Percentiles rank a stretch among this genome's conserved stretches.
phyloP scores from a whole-genome alignment of 1,284 basidiomycete genomes.

The Ceratobasidium sp. region DNA sequence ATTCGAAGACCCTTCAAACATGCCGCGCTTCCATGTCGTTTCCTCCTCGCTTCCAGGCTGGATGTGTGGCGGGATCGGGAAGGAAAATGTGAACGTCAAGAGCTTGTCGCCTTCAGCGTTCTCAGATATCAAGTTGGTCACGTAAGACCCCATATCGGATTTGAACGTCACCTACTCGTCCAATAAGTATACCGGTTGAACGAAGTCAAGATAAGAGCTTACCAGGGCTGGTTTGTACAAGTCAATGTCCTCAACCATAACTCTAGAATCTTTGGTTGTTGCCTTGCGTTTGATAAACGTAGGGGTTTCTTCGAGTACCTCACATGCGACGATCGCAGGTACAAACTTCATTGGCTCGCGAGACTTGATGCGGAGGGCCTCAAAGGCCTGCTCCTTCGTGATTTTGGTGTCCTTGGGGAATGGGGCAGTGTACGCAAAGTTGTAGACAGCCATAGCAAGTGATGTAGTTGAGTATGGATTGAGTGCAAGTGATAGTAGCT shows the following conservation, averaged over 20 bases:
- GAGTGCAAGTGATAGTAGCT: background rate
- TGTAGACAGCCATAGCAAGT: conserved; percentile 18
- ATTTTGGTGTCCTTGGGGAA: conserved; percentile 42
- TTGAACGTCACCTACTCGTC: conserved; percentile 34
- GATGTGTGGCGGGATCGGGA: background rate
- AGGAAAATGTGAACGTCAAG: conserved; percentile 40
- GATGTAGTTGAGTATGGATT: background rate
- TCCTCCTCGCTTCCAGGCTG: background rate
- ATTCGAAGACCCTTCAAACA: background rate
- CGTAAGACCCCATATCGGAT: background rate
- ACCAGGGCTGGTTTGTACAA: conserved; percentile 35
- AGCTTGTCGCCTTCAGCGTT: background rate
- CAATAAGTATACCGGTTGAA: background rate
- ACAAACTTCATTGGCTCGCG: conserved; percentile 33
- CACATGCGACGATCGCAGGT: conserved; percentile 23
- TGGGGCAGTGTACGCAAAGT: conserved; percentile 40
- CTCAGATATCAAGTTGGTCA: conserved; percentile 35
- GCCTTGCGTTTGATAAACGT: conserved; percentile 36
- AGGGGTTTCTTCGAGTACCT: conserved; percentile 37
- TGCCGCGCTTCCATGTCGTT: background rate
- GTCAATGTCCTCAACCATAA: conserved; percentile 29
- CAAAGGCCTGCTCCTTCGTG: conserved; percentile 36
- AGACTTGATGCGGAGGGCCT: conserved; percentile 37
- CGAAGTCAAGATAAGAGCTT: background rate
- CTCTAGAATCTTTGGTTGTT: background rate